phyloP scores from a whole-genome alignment of 331 rosid species.

The Telfairia occidentalis region DNA sequence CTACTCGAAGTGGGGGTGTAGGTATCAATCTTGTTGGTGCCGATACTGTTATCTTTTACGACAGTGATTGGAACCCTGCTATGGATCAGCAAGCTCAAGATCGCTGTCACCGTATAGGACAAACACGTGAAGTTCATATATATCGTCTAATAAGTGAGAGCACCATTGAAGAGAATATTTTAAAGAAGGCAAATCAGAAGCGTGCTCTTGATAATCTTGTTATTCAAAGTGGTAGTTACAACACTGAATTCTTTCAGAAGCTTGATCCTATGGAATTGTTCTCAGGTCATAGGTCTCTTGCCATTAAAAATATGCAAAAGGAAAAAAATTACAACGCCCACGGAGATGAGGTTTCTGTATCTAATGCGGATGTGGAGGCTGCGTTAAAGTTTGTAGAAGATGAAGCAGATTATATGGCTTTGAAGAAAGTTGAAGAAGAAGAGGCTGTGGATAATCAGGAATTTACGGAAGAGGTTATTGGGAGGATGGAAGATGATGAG shows the following conservation, averaged over 20 bases:
- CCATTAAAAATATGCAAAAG: constrained; percentile 47
- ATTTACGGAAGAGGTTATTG: constrained; percentile 86
- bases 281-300: constrained; percentile 67
- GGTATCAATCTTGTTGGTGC: constrained; percentile 98
- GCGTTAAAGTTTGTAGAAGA: constrained; percentile 87
- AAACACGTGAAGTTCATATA: constrained; percentile 95
- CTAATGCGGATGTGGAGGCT: constrained; percentile 84
- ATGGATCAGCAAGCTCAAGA: constrained; percentile 99
- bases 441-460: constrained; percentile 98
- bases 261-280: constrained; percentile 96
- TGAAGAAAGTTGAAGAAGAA: constrained; percentile 87
- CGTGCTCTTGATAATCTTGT: constrained; percentile 95
- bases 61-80: constrained; percentile 99
- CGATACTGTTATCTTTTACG: constrained; percentile 94
- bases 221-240: constrained; percentile 94
- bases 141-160: constrained; percentile 89
- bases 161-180: constrained; percentile 93
- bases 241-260: constrained; percentile 92
- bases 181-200: constrained; percentile 98
- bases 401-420: constrained; percentile 96
- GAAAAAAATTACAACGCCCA: constrained; percentile 42
- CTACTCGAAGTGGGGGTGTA: constrained; percentile 98
- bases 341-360: constrained; percentile 49
- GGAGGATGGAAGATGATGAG: constrained; percentile 93
- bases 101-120: constrained; percentile 98